phyloP scores from a whole-genome alignment of 2,329 filamentous ascomycete genomes.

The Aspergillus puulaauensis region DNA sequence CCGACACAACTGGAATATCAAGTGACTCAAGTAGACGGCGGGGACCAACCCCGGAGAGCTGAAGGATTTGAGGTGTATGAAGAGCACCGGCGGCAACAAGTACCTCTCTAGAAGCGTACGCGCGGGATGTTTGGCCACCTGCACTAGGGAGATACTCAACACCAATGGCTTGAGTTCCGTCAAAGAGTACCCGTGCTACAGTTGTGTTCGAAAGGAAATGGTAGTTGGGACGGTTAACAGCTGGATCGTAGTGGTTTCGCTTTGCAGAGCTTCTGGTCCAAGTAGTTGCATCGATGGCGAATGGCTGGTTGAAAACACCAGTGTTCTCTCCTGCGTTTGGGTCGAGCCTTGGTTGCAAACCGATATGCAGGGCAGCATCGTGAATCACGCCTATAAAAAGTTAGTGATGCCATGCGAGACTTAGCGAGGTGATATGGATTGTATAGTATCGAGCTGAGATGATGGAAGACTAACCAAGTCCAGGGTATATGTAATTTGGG shows the following conservation, averaged over 20 bases:
- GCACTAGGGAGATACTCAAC: slow-evolving; percentile 1
- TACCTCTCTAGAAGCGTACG: not conserved
- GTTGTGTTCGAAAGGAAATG: not conserved
- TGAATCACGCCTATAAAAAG: not conserved
- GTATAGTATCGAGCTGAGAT: not conserved
- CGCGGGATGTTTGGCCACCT: not conserved
- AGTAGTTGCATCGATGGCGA: not conserved
- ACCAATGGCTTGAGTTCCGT: not conserved
- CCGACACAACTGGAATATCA: not conserved
- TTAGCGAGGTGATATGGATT: not conserved
- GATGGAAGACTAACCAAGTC: not conserved
- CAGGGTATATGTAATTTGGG: not conserved
- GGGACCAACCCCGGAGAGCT: not conserved
- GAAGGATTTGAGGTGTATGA: not conserved
- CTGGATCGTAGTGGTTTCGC: not conserved
- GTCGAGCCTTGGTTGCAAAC: not conserved
- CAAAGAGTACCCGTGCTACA: not conserved
- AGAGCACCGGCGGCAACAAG: not conserved
- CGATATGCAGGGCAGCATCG: not conserved
- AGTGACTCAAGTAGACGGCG: not conserved
- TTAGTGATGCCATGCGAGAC: not conserved
- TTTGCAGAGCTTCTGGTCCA: slow-evolving; percentile 1
- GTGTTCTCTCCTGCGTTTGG: not conserved
- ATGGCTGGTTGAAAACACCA: not conserved
- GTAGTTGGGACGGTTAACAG: not conserved